phyloP scores from a whole-genome alignment of 768 basidiomycete species.

The Xerocomus brunneocitrinus region DNA sequence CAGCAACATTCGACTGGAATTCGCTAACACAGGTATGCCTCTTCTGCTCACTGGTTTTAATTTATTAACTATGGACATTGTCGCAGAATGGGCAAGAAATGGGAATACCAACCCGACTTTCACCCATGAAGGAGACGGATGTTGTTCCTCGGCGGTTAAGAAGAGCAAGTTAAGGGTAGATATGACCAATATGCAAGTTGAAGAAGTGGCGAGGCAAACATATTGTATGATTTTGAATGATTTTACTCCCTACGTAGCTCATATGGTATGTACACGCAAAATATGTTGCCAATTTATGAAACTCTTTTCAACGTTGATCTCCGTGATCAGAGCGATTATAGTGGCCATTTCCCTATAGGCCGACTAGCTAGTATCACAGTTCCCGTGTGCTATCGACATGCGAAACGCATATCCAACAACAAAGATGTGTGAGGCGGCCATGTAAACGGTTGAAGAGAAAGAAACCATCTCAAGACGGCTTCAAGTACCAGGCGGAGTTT shows the following conservation, averaged over 20 bases:
- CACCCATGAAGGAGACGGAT: conserved; percentile 58
- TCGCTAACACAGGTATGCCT: conserved; percentile 36
- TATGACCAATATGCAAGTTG: neutral
- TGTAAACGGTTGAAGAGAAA: conserved; percentile 33
- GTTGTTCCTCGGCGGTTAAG: conserved; percentile 43
- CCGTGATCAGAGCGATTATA: conserved; percentile 83
- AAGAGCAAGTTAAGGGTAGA: conserved; percentile 23
- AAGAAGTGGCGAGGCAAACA: neutral
- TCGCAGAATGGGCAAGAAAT: conserved; percentile 38
- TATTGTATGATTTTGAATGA: neutral
- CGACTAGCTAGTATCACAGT: conserved; percentile 39
- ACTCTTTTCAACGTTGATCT: conserved; percentile 69
- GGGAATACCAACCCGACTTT: conserved; percentile 62
- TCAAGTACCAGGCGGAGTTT: conserved; percentile 16
- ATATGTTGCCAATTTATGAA: conserved; percentile 74
- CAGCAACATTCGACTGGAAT: conserved; percentile 42
- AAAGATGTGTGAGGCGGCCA: conserved; percentile 44
- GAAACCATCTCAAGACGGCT: conserved; percentile 6
- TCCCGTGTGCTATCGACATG: conserved; percentile 46
- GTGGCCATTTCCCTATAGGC: conserved; percentile 55
- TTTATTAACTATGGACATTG: neutral
- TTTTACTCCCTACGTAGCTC: neutral
- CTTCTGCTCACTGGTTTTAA: neutral
- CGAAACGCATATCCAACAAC: conserved; percentile 56
- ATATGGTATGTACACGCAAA: neutral